phyloP scores from a whole-genome alignment of 139 green algal species.

The Yamagishiella unicocca region DNA sequence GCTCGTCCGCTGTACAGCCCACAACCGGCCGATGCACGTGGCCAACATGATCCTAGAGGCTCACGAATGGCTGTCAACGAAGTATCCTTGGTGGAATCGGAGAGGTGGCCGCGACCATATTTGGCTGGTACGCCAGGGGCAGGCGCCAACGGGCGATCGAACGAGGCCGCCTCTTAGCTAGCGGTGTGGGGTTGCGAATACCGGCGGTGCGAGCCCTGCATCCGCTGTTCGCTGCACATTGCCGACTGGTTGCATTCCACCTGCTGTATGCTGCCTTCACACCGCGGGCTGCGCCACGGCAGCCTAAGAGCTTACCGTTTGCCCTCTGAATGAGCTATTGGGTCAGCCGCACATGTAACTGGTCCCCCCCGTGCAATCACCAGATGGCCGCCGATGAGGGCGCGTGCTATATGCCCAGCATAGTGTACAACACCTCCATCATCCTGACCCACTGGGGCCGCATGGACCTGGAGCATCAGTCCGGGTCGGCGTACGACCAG shows the following conservation, averaged over 20 bases:
- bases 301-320: too few species aligned
- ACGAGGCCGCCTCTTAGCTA: too few species aligned
- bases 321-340: too few species aligned
- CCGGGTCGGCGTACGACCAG: conserved; percentile 25
- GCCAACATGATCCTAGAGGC: conserved; percentile 57
- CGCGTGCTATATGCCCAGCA: conserved; percentile 55
- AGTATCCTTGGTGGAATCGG: conserved; percentile 53
- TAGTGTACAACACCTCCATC: conserved; percentile 58
- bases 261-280: too few species aligned
- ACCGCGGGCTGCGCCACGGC: too few species aligned
- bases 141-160: not conserved
- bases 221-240: too few species aligned
- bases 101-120: conserved; percentile 70
- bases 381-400: conserved; percentile 69
- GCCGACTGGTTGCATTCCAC: too few species aligned
- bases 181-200: too few species aligned
- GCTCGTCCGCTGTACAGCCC: not conserved
- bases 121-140: conserved; percentile 39
- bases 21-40: conserved; percentile 54
- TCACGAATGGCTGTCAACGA: conserved; percentile 22
- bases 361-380: too few species aligned
- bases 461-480: conserved; percentile 45
- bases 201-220: too few species aligned
- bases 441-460: conserved; percentile 70
- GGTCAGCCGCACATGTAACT: too few species aligned